phyloP scores from a whole-genome alignment of 2,329 filamentous ascomycete genomes.

The Aspergillus oerlinghausenensis region DNA sequence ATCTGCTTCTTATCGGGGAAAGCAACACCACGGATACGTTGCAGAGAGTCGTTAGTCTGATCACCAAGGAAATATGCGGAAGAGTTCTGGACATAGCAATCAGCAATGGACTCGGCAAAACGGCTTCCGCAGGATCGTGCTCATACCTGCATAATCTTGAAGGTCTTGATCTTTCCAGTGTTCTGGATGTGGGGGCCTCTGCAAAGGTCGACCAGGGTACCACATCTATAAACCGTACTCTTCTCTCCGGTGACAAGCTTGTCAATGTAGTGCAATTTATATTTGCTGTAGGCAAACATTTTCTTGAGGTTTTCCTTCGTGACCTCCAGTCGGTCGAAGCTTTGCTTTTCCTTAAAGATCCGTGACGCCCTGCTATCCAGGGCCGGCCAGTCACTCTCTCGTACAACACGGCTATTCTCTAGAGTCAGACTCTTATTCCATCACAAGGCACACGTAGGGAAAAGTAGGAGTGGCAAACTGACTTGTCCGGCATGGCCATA shows the following conservation, averaged over 20 bases:
- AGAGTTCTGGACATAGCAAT: conserved; percentile 52
- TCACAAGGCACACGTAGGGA: not conserved
- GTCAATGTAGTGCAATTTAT: conserved; percentile 96
- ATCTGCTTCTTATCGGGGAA: conserved; percentile 97
- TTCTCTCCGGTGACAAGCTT: conserved; percentile 88
- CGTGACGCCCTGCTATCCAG: conserved; percentile 74
- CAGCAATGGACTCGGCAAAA: conserved; percentile 1
- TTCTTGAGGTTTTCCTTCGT: conserved; percentile 88
- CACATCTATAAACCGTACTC: conserved; percentile 92
- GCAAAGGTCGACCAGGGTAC: conserved; percentile 91
- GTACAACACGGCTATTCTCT: conserved; percentile 56
- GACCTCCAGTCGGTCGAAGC: conserved; percentile 82
- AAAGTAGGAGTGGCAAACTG: conserved; percentile 21
- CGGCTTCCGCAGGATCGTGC: not conserved
- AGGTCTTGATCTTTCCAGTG: conserved; percentile 89
- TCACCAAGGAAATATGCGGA: conserved; percentile 92
- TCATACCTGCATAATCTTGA: conserved; percentile 77
- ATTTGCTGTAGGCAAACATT: conserved; percentile 98
- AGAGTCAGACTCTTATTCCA: conserved; percentile 12
- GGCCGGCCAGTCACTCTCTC: conserved; percentile 74
- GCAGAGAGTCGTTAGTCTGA: conserved; percentile 87
- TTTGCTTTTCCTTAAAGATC: conserved; percentile 95
- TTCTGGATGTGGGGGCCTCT: conserved; percentile 91
- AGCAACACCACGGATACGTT: conserved; percentile 93
- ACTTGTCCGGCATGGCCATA: conserved; percentile 74